Evolutionary conservation across 306 rosid genomes (phyloP).

Genomic region (Cicer cuneatum): DNA sequence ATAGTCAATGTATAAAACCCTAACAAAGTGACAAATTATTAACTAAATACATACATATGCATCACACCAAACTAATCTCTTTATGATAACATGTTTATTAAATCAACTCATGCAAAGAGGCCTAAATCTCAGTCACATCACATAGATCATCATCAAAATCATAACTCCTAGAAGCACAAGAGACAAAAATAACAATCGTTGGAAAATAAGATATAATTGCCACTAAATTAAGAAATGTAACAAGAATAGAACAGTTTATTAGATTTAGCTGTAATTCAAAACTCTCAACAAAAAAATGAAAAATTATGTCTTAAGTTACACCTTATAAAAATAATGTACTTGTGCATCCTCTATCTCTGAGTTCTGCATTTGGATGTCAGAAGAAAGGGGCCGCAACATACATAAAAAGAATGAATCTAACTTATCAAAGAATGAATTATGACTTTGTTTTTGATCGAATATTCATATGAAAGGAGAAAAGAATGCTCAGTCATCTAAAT

Average conservation of each 20-base stretch:
- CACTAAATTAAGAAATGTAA: slow-evolving; percentile 30
- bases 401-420: slow-evolving; percentile 78
- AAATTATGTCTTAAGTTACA: too few relatives aligned
- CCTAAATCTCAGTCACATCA: background rate
- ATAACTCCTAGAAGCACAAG: slow-evolving; percentile 17
- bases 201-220: slow-evolving; percentile 5
- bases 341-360: slow-evolving; percentile 74
- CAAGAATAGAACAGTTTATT: slow-evolving; percentile 29
- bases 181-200: slow-evolving; percentile 29
- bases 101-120: slow-evolving; percentile 40
- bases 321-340: slow-evolving; percentile 54
- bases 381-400: slow-evolving; percentile 71
- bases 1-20: slow-evolving; percentile 30
- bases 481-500: too few relatives aligned
- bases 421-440: slow-evolving; percentile 76
- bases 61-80: slow-evolving; percentile 16
- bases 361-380: slow-evolving; percentile 67
- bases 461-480: too few relatives aligned
- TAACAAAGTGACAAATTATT: slow-evolving; percentile 28
- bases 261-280: too few relatives aligned
- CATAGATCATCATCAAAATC: slow-evolving; percentile 32
- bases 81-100: background rate
- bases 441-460: slow-evolving; percentile 61
- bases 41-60: slow-evolving; percentile 13
- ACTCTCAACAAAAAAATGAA: too few relatives aligned